Conservation (phyloP, 495 filamentous ascomycete genomes). For the Penicillium bovifimosum region DNA sequence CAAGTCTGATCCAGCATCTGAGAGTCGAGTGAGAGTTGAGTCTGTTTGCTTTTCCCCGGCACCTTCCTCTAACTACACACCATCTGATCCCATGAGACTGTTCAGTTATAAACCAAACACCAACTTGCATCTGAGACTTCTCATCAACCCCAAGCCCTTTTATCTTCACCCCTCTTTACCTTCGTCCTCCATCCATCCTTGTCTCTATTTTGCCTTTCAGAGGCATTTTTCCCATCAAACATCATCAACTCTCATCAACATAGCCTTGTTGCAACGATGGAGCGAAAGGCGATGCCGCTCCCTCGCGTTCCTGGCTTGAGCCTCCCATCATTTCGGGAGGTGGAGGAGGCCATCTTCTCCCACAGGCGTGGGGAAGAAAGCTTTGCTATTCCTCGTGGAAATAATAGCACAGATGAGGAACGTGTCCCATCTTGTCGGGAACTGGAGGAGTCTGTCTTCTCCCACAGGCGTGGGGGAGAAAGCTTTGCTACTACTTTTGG, state of each 20-base stretch:
- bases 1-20: too few species aligned
- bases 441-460: background rate
- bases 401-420: background rate
- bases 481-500: background rate
- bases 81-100: background rate
- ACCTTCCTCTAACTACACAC: background rate
- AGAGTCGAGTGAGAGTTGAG: background rate
- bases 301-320: background rate
- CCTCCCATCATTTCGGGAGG: constrained; percentile 3
- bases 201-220: background rate
- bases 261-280: background rate
- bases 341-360: background rate
- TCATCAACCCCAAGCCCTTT: constrained; percentile 4
- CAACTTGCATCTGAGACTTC: constrained; percentile 5
- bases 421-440: background rate
- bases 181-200: background rate
- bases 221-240: background rate
- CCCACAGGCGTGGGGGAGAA: background rate
- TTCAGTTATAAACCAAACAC: background rate
- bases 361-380: background rate
- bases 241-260: background rate
- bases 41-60: background rate
- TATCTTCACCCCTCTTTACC: background rate
- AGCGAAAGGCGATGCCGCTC: background rate
- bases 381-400: background rate